Percentiles rank a stretch among this genome's conserved stretches.
Conservation (phyloP, 768 basidiomycete genomes). For the Leucocoprinus leucothites region DNA sequence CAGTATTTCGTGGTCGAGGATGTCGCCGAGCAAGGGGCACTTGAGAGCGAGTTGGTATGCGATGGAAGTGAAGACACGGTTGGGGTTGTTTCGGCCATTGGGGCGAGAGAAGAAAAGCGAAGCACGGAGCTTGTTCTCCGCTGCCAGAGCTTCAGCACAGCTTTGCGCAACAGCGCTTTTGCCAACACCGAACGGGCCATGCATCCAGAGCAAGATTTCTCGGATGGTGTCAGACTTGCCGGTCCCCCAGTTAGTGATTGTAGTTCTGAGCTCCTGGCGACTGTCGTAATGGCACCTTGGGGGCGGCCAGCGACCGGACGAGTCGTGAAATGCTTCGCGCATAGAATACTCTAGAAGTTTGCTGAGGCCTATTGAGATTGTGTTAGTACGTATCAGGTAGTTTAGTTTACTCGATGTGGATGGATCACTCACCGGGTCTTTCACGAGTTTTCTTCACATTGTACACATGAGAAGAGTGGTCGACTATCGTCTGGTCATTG, state of each 20-base stretch:
- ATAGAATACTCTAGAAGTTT: neutral
- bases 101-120: neutral
- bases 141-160: neutral
- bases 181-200: neutral
- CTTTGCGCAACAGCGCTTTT: neutral
- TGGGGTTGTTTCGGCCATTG: neutral
- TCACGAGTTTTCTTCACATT: too few species aligned
- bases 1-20: neutral
- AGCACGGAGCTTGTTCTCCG: neutral
- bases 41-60: neutral
- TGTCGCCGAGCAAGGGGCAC: neutral
- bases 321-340: neutral
- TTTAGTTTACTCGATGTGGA: too few species aligned
- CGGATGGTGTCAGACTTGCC: neutral
- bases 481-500: too few species aligned
- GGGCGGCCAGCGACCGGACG: neutral
- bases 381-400: too few species aligned
- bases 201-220: neutral
- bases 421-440: too few species aligned
- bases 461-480: too few species aligned
- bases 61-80: neutral
- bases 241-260: neutral
- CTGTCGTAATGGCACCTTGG: neutral
- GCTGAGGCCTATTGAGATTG: neutral
- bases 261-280: neutral